phyloP scores from a whole-genome alignment of 2,329 filamentous ascomycete genomes.

The Ophiostoma angusticollis region DNA sequence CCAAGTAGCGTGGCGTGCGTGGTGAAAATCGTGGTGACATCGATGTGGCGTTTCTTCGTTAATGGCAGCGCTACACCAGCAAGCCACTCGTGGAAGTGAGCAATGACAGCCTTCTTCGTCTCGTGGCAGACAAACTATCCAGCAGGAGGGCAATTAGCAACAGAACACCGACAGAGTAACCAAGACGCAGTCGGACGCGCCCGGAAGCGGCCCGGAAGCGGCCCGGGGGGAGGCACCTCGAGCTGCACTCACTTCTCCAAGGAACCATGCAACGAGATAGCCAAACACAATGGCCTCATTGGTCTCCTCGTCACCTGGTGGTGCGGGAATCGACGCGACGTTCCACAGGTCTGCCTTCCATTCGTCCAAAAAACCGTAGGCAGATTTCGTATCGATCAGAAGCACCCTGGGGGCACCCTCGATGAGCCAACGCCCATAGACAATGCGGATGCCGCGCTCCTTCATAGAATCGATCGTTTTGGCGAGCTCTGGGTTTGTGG shows the following conservation, averaged over 20 bases:
- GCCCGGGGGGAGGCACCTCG: background rate
- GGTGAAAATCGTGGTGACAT: constrained; percentile 96
- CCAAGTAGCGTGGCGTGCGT: constrained; percentile 93
- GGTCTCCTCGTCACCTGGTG: constrained; percentile 82
- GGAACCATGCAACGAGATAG: constrained; percentile 93
- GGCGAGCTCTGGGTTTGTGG: constrained; percentile 64
- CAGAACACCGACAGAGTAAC: background rate
- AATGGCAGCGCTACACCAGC: constrained; percentile 86
- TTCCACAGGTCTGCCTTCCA: constrained; percentile 98
- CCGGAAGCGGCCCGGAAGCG: constrained; percentile 9
- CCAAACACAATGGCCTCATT: constrained; percentile 97
- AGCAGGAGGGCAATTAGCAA: constrained; percentile 1
- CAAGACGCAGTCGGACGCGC: background rate
- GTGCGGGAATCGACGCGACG: constrained; percentile 82
- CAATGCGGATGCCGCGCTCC: constrained; percentile 73
- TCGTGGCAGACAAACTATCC: constrained; percentile 82
- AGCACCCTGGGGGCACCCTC: constrained; percentile 89
- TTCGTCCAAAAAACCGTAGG: constrained; percentile 81
- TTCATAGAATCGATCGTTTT: constrained; percentile 86
- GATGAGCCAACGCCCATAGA: constrained; percentile 96
- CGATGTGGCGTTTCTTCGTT: constrained; percentile 86
- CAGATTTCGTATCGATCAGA: constrained; percentile 88
- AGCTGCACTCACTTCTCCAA: constrained; percentile 80
- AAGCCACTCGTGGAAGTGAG: constrained; percentile 98
- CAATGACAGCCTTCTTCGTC: constrained; percentile 82